These are phyloP conservation scores for Thelephora ganbajun DNA, from an alignment of 768 basidiomycete genomes.

Conservation along the genomic window DNA sequence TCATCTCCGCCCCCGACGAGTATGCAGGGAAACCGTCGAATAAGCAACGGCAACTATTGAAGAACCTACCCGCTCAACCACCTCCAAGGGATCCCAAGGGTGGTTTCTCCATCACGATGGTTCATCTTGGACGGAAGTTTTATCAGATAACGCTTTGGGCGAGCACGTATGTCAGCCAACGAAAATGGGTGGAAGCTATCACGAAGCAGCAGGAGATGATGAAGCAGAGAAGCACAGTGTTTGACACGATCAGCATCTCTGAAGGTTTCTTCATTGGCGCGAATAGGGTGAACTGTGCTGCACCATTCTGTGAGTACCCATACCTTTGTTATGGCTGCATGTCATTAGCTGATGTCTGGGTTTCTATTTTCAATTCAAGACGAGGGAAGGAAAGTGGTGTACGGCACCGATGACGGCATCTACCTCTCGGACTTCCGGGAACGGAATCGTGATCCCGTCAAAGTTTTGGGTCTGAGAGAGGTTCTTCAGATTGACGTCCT, in stretches of 20 bases:
- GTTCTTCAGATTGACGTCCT: slow-evolving; percentile 93
- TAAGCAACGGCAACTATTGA: slow-evolving; percentile 21
- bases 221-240: slow-evolving; percentile 73
- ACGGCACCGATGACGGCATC: slow-evolving; percentile 96
- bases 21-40: slow-evolving; percentile 15
- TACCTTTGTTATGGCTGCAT: not conserved
- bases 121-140: slow-evolving; percentile 84
- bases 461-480: slow-evolving; percentile 78
- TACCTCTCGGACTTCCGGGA: slow-evolving; percentile 85
- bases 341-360: not conserved
- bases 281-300: slow-evolving; percentile 89
- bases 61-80: slow-evolving; percentile 27
- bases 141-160: slow-evolving; percentile 91
- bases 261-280: slow-evolving; percentile 79
- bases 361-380: slow-evolving; percentile 37
- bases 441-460: slow-evolving; percentile 65
- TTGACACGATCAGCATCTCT: slow-evolving; percentile 73
- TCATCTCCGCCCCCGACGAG: slow-evolving; percentile 71
- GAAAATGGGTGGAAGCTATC: slow-evolving; percentile 91
- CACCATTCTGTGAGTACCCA: slow-evolving; percentile 58
- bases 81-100: slow-evolving; percentile 57
- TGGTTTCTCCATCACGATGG: slow-evolving; percentile 85
- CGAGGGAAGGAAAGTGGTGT: slow-evolving; percentile 74
- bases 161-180: slow-evolving; percentile 66
- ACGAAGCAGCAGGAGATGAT: slow-evolving; percentile 78